Percentiles rank a stretch among this genome's conserved stretches.
phyloP scores from a whole-genome alignment of 257 asterid genomes.

The Agastache rugosa region DNA sequence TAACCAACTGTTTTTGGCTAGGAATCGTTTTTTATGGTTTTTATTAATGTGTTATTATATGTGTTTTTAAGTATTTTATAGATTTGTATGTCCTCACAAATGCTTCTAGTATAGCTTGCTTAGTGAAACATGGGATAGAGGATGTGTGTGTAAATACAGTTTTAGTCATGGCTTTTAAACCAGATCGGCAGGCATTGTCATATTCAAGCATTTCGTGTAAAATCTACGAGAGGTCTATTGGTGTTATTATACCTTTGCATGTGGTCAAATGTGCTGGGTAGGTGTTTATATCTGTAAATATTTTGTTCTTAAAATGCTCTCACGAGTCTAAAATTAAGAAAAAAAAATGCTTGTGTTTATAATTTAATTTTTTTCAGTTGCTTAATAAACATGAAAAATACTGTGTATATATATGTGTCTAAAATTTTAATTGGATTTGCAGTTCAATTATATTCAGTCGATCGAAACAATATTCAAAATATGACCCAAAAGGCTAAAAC shows the following conservation, averaged over 20 bases:
- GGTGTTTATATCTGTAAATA: not conserved
- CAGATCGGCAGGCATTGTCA: not conserved
- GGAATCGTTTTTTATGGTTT: conserved; percentile 14
- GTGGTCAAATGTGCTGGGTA: not conserved
- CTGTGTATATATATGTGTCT: no score
- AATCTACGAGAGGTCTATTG: not conserved
- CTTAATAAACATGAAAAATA: no score
- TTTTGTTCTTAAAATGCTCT: no score
- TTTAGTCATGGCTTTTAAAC: not conserved
- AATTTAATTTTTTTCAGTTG: no score
- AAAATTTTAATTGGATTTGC: not conserved
- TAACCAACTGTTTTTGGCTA: not conserved
- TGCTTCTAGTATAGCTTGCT: conserved; percentile 9
- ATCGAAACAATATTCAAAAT: not conserved
- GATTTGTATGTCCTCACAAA: not conserved
- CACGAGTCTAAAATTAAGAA: no score
- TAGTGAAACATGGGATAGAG: not conserved
- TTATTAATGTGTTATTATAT: not conserved
- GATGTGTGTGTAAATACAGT: conserved; percentile 2
- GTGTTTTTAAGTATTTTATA: conserved; percentile 5
- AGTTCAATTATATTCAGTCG: not conserved
- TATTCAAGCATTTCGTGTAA: not conserved
- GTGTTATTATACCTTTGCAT: not conserved
- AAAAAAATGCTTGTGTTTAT: no score
- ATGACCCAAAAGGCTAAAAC: not conserved